These are phyloP conservation scores for Kwoniella botswanensis DNA, from an alignment of 768 basidiomycete species.

Conservation along the genomic window DNA sequence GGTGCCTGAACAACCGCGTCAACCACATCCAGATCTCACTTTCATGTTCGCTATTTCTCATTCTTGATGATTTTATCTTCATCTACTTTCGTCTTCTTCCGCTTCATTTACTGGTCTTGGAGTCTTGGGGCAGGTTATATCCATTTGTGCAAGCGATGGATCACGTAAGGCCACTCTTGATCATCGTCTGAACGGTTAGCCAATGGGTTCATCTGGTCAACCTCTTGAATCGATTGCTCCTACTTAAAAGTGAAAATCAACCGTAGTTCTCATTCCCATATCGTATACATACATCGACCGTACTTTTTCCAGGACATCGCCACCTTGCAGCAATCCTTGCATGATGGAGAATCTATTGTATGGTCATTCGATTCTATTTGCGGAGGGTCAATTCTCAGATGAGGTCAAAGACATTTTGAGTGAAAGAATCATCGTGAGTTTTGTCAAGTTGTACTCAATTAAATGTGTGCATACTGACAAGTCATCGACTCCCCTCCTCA, in stretches of 20 bases:
- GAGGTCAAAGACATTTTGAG: background rate
- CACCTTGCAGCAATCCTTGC: background rate
- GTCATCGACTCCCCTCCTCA: background rate
- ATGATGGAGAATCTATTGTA: constrained; percentile 2
- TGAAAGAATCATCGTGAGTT: constrained; percentile 26
- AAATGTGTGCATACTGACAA: background rate
- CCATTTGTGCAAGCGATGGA: no score
- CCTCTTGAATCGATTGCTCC: no score
- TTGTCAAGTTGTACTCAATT: background rate
- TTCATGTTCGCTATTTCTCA: background rate
- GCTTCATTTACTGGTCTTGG: background rate
- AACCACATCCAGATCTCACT: background rate
- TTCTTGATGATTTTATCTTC: background rate
- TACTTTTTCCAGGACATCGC: no score
- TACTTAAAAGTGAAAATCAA: no score
- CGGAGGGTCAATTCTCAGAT: constrained; percentile 34
- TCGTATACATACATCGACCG: no score
- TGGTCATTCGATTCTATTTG: constrained; percentile 17
- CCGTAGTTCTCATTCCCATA: no score
- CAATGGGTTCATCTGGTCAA: no score
- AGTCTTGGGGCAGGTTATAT: no score
- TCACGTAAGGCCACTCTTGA: no score
- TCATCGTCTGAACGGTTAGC: no score
- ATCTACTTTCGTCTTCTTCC: background rate
- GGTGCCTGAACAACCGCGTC: background rate